Base-by-base conservation (phyloP, 768 basidiomycete genomes). In the Tricholoma sp. region DNA sequence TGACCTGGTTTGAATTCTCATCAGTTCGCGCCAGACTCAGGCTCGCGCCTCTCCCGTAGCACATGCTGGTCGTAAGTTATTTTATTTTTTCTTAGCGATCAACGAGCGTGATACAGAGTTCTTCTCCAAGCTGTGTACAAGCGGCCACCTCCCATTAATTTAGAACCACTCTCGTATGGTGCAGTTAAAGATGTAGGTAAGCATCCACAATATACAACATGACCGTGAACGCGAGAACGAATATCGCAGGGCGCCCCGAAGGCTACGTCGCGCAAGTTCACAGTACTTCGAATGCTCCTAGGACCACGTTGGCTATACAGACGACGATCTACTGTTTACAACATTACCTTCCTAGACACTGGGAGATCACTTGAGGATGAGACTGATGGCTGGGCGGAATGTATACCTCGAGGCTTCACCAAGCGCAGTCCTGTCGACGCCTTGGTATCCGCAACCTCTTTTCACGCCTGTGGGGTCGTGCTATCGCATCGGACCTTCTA, bases 381-480 rank as follows among this genome's bases (percentile, higher is more conserved):
- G 11, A 36, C 50, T 24, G 57, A 60, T n/a, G 57, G 53, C 4
- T 58, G 57, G 56, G 59, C 61, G n/a, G 49, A 57, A n/a, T 64
- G 63, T 20, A 59, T 64, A 34, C 53, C 62, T 13, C 50, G 59
- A 5, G 58, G 59, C 17, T 42, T 42, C 51, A 58, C 34, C 20
- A 51, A 33, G 33, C 47, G 36, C 24, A 3, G 57, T 64, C 34
- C 18, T 62, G 33, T 44, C 57, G 10, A 60, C 51, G 17, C 55
- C 59, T 12, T 42, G 37, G 10, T 65, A 61, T 36, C 59, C 61
- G 42, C 34, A 39, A 37, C 44, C 44, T n/a, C 59, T 57, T 44
- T 31, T 36, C 17, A 32, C 41, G 41, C 61, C 63, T 41, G 45
- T 45, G 6, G 31, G 50, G n/a, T 44, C 55, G 8, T 59, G 58